Conservation (phyloP, 768 basidiomycete species). For the Termitomyces sp. region DNA sequence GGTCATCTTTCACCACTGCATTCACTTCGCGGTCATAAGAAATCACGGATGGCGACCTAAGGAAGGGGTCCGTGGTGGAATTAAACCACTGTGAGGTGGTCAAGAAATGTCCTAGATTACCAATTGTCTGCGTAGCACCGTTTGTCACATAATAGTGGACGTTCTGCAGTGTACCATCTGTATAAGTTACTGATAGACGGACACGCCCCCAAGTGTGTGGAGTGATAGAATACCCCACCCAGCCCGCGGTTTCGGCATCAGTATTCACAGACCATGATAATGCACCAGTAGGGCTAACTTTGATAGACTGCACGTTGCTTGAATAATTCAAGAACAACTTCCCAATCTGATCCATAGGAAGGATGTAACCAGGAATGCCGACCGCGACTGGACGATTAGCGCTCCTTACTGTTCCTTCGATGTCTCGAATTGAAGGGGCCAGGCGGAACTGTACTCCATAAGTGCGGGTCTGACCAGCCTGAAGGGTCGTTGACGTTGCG, state of each 20-base stretch:
- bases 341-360: constrained; percentile 41
- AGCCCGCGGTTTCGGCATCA: constrained; percentile 35
- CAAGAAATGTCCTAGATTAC: constrained; percentile 49
- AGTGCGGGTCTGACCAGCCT: constrained; percentile 42
- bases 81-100: constrained; percentile 52
- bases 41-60: constrained; percentile 47
- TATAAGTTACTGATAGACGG: constrained; percentile 44
- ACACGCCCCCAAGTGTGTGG: constrained; percentile 40
- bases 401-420: constrained; percentile 38
- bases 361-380: constrained; percentile 49
- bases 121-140: constrained; percentile 36
- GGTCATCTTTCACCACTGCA: constrained; percentile 43
- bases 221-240: constrained; percentile 46
- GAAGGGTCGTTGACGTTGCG: constrained; percentile 41
- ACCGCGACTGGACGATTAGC: constrained; percentile 43
- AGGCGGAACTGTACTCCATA: constrained; percentile 50
- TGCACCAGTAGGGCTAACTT: constrained; percentile 41
- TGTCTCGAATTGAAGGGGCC: constrained; percentile 43
- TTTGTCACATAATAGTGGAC: constrained; percentile 49
- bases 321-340: constrained; percentile 48
- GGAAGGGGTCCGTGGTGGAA: constrained; percentile 44
- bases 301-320: constrained; percentile 34
- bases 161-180: constrained; percentile 47
- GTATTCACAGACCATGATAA: constrained; percentile 39
- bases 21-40: constrained; percentile 50